These are phyloP conservation scores for Handroanthus guayacan DNA, from an alignment of 257 asterid genomes.

Conservation along the genomic window DNA sequence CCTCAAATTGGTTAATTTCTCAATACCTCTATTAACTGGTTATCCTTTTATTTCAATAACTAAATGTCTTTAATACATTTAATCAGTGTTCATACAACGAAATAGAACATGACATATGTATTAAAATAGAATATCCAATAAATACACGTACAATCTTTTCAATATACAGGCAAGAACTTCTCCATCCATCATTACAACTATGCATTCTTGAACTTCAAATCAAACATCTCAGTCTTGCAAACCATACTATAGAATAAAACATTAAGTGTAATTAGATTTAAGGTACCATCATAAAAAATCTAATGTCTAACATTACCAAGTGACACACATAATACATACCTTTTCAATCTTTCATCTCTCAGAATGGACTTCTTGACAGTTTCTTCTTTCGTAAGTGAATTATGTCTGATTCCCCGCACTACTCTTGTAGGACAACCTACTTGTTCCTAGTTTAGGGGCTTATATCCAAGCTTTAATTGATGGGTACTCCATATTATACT, in stretches of 20 bases:
- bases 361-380: background rate
- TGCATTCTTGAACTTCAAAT: background rate
- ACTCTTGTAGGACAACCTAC: too few species aligned
- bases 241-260: background rate
- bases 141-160: background rate
- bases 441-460: too few species aligned
- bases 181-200: background rate
- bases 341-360: conserved; percentile 41
- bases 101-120: too few species aligned
- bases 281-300: background rate
- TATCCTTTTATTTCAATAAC: too few species aligned
- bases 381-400: conserved; percentile 35
- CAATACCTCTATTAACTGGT: too few species aligned
- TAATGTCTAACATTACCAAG: background rate
- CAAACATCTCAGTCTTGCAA: background rate
- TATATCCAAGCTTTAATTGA: too few species aligned
- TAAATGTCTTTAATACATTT: too few species aligned
- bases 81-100: background rate
- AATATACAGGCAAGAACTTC: background rate
- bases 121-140: too few species aligned
- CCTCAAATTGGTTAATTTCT: too few species aligned
- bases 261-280: background rate
- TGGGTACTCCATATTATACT: too few species aligned
- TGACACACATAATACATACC: conserved; percentile 31
- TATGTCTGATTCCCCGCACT: too few species aligned